Evolutionary conservation across 495 filamentous ascomycete species (phyloP).

Genomic region (Bacidia gigantensis): DNA sequence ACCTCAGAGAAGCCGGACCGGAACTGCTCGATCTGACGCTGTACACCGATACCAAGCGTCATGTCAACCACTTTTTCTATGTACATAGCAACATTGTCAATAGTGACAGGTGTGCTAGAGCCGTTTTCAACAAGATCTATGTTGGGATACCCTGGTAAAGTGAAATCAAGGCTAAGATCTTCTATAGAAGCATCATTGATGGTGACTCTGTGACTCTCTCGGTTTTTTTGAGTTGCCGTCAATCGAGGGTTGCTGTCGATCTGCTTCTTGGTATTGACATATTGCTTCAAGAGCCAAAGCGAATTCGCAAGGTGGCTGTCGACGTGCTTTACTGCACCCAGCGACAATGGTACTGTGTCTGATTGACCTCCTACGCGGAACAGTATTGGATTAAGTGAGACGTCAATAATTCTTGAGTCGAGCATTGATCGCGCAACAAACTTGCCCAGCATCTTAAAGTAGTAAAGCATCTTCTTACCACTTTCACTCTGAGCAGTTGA

Average conservation of each 20-base stretch:
- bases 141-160: slow-evolving; percentile 77
- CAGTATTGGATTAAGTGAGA: slow-evolving; percentile 94
- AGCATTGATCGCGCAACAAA: slow-evolving; percentile 98
- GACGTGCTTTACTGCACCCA: slow-evolving; percentile 84
- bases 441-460: slow-evolving; percentile 91
- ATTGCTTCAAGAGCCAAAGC: slow-evolving; percentile 76
- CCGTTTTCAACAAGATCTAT: slow-evolving; percentile 76
- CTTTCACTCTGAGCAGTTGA: slow-evolving; percentile 58
- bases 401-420: slow-evolving; percentile 93
- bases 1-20: slow-evolving; percentile 85
- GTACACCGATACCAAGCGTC: slow-evolving; percentile 78
- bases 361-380: slow-evolving; percentile 81
- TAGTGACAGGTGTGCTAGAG: slow-evolving; percentile 58
- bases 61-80: slow-evolving; percentile 82
- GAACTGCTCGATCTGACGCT: slow-evolving; percentile 83
- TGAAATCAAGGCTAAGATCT: slow-evolving; percentile 85
- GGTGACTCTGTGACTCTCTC: slow-evolving; percentile 49
- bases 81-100: slow-evolving; percentile 80
- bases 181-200: slow-evolving; percentile 67
- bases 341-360: slow-evolving; percentile 62
- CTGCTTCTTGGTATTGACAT: slow-evolving; percentile 64
- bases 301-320: slow-evolving; percentile 78
- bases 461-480: slow-evolving; percentile 66
- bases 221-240: slow-evolving; percentile 51
- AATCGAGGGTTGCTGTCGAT: slow-evolving; percentile 57